Evolutionary conservation across 139 green algal genomes (phyloP), one percentile per base, ranked within the genome.

Genomic region (Spirogloea muscicola): DNA sequence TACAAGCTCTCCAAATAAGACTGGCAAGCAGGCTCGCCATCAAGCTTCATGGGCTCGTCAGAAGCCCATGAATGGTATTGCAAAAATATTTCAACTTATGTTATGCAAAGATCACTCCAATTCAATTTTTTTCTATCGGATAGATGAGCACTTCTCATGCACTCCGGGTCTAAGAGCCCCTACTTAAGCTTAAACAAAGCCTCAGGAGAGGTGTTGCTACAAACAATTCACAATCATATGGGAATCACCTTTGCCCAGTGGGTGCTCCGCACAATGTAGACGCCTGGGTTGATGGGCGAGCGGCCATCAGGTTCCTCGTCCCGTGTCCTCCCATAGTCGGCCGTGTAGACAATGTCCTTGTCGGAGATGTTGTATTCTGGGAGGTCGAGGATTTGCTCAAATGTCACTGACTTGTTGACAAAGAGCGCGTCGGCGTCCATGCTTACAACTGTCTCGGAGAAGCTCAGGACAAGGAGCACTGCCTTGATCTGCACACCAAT

Each of bases 361-460:
- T 4, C 10, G 29, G 18, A 44, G 16, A 40, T 76, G 59, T 77
- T 77, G 61, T 77, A 77, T 4, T 33, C 1, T 5, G 52, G 18
- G 1, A 71, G 39, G 59, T 51, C 58, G 18, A 77, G 58, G 21
- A 77, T 36, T 3, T 25, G 3, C n/a, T 79, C 25, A 31, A 77
- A 67, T 10, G 41, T 40, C 16, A 69, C 16, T 16, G 69, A 77
- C 33, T 64, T 40, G 59, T 77, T 77, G 34, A 72, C 33, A 7
- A 77, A 61, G 36, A 77, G 69, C 29, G 61, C 69, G 9, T 77
- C 69, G 10, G 69, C 69, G 25, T 77, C 69, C n/a, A 77, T 76
- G 34, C 76, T 58, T 25, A 77, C 69, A 6, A 77, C 69, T 10
- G 37, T 79, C 5, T 71, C 59, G 10, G 69, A 49, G 25, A 77